These are phyloP conservation scores for Cladophialophora exuberans DNA, from an alignment of 2,329 filamentous ascomycete species.

Conservation along the genomic window DNA sequence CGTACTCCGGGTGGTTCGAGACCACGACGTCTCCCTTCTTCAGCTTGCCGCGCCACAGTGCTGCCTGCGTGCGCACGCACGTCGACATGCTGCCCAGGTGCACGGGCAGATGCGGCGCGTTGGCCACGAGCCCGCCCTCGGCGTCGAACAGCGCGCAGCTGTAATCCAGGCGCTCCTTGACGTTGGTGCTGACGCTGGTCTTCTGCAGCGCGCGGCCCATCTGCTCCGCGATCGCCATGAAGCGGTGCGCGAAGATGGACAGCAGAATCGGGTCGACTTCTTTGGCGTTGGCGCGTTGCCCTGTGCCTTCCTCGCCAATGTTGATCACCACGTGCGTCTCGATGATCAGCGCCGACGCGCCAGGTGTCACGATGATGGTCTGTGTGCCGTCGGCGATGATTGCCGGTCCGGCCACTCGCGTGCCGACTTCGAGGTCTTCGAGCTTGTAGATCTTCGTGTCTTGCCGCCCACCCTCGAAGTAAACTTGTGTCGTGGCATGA, in stretches of 20 bases:
- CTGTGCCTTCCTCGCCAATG: constrained; percentile 59
- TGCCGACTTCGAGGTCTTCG: constrained; percentile 71
- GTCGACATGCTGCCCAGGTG: constrained; percentile 81
- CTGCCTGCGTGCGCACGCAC: constrained; percentile 73
- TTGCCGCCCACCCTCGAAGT: constrained; percentile 78
- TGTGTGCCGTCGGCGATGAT: constrained; percentile 77
- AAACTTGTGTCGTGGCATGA: constrained; percentile 71
- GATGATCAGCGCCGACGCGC: constrained; percentile 74
- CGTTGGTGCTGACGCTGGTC: constrained; percentile 65
- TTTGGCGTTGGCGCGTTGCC: constrained; percentile 30
- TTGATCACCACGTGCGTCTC: constrained; percentile 90
- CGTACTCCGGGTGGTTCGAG: constrained; percentile 82
- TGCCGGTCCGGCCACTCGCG: constrained; percentile 76
- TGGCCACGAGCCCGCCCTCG: constrained; percentile 72
- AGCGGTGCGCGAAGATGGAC: constrained; percentile 59
- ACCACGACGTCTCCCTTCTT: constrained; percentile 81
- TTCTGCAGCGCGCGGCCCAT: constrained; percentile 62
- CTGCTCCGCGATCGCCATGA: constrained; percentile 64
- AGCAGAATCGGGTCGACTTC: constrained; percentile 56
- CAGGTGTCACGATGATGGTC: constrained; percentile 86
- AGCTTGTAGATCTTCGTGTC: constrained; percentile 85
- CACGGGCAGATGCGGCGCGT: constrained; percentile 76
- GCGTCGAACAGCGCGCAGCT: constrained; percentile 76
- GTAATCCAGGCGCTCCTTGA: constrained; percentile 80
- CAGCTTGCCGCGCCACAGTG: constrained; percentile 77